These are phyloP conservation scores for Ettlia oleoabundans DNA, from an alignment of 139 green algal species.

Conservation along the genomic window DNA sequence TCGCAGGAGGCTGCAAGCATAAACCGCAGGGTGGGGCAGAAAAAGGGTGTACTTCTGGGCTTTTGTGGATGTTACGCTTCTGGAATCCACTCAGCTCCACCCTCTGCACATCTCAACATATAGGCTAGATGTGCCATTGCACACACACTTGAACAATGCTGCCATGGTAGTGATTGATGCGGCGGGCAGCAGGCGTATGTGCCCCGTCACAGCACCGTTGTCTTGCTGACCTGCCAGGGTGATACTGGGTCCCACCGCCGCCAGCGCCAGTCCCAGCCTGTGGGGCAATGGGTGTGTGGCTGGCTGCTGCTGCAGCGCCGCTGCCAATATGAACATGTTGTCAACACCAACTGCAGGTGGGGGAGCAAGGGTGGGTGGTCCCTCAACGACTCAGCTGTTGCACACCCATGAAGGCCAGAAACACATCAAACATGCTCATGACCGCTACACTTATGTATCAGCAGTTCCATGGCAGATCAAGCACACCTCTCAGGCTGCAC, in stretches of 20 bases:
- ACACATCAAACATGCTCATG: background rate
- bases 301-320: slow-evolving; percentile 73
- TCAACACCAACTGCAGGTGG: slow-evolving; percentile 81
- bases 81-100: too few relatives aligned
- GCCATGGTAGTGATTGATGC: background rate
- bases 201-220: background rate
- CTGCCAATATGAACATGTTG: slow-evolving; percentile 95
- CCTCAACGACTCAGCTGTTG: background rate
- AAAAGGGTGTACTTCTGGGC: background rate
- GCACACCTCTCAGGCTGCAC: too few relatives aligned
- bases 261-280: slow-evolving; percentile 74
- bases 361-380: background rate
- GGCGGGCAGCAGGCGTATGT: background rate
- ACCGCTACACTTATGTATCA: background rate
- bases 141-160: background rate
- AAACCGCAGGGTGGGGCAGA: background rate
- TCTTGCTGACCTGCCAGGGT: slow-evolving; percentile 73
- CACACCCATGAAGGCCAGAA: background rate
- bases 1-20: slow-evolving; percentile 54
- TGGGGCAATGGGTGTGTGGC: slow-evolving; percentile 53
- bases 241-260: slow-evolving; percentile 83
- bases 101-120: too few relatives aligned
- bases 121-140: too few relatives aligned
- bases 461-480: background rate
- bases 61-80: too few relatives aligned